Percentiles rank a stretch among this genome's conserved stretches.
Evolutionary conservation across 495 filamentous ascomycete species (phyloP).

Genomic region (Cercophora samala): DNA sequence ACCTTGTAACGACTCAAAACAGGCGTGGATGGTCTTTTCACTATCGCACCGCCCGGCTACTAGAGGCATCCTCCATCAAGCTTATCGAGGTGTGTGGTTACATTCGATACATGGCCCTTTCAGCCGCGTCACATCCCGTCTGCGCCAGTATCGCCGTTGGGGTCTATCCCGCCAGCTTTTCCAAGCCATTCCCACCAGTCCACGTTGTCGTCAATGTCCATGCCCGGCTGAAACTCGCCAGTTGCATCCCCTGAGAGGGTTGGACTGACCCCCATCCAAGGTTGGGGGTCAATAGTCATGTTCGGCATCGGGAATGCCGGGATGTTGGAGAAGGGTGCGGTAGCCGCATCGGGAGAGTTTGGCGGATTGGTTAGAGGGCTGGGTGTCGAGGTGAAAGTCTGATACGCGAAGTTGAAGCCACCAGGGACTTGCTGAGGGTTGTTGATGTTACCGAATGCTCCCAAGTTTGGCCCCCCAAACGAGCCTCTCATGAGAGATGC

Average conservation of each 20-base stretch:
- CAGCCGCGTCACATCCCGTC: not conserved
- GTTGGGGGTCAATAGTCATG: not conserved
- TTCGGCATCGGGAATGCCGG: not conserved
- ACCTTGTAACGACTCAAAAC: too few relatives aligned
- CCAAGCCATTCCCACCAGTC: constrained; percentile 41
- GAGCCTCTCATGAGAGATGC: not conserved
- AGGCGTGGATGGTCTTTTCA: too few relatives aligned
- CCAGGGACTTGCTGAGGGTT: not conserved
- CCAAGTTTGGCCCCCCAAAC: not conserved
- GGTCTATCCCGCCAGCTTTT: not conserved
- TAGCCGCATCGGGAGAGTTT: not conserved
- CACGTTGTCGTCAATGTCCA: constrained; percentile 33
- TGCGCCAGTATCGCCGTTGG: not conserved
- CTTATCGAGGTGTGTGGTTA: not conserved
- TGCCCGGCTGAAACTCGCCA: constrained; percentile 27
- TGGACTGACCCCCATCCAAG: constrained; percentile 2
- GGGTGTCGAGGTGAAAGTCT: not conserved
- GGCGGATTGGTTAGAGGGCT: not conserved
- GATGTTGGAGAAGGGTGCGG: not conserved
- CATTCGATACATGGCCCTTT: not conserved
- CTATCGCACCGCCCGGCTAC: too few relatives aligned
- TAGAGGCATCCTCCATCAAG: too few relatives aligned
- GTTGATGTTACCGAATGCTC: not conserved
- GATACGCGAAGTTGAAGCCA: not conserved
- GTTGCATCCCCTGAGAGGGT: not conserved